Evolutionary conservation across 768 basidiomycete genomes (phyloP), one percentile per base, ranked within the genome.

Genomic region (Boletus pseudopeckii): DNA sequence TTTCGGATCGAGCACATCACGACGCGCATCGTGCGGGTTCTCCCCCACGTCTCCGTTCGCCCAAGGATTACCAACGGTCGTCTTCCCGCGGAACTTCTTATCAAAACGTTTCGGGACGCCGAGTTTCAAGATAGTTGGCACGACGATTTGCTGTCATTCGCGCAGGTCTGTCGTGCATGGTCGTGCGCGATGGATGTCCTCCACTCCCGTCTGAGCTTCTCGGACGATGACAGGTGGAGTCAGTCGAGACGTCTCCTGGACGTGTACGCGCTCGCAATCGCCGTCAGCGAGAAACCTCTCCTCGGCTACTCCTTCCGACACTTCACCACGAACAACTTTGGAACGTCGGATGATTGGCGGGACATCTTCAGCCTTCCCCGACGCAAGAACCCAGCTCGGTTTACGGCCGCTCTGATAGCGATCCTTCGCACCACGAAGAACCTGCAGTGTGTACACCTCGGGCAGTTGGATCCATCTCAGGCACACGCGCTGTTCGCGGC

Each of bases 81-180:
- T 45, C 64, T 65, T 30, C 64, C 61, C 3, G 43, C 53, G 1
- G 64, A 65, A 30, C 52, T 66, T 6, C 64, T 65, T 3, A 50
- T 65, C 18, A 58, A 58, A 9, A 58, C 42, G n/a, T 65, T 65
- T 9, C 33, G 50, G 8, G 64, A 66, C 33, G 18, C 18, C 22
- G 61, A 66, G 26, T 56, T 56, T 41, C 44, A 41, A 2, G 22
- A 54, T 32, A 66, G 49, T 14, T 66, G 64, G 64, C 56, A 57
- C 22, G 18, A 39, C 18, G 64, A 65, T 55, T 46, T 65, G 8
- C 46, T 65, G 2, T 66, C 64, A 0, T 65, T 66, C n/a, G 64
- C 64, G 14, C 64, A 63, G 13, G 64, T 63, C 3, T 65, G 64
- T 22, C 58, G 55, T 3, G 46, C 64, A 14, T 65, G 64, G 64